A percentile compares a stretch with the other conserved stretches of the same genome.
phyloP scores from a whole-genome alignment of 176 grass and related monocot species.

The Neostapfia colusana region DNA sequence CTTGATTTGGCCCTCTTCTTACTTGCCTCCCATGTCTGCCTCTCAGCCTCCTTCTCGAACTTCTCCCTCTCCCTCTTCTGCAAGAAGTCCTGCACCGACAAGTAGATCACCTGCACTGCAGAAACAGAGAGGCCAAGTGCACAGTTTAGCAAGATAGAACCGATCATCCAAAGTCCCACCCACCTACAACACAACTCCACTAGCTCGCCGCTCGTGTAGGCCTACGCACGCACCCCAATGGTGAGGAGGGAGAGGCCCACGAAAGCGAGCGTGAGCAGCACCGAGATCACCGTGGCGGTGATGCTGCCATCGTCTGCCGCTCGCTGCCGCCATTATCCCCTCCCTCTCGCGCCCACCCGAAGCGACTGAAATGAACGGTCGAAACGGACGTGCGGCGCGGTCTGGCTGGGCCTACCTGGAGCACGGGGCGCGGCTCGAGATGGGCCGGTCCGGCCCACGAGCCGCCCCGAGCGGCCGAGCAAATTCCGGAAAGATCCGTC shows the following conservation, averaged over 20 bases:
- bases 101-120: conserved; percentile 61
- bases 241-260: conserved; percentile 62
- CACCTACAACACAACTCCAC: neutral
- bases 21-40: conserved; percentile 55
- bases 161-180: neutral
- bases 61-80: conserved; percentile 78
- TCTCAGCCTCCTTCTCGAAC: conserved; percentile 66
- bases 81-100: conserved; percentile 64
- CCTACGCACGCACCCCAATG: conserved; percentile 46
- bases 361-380: conserved; percentile 44
- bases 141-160: neutral
- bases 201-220: neutral
- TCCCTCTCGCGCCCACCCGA: conserved; percentile 29
- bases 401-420: conserved; percentile 16
- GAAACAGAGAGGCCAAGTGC: neutral
- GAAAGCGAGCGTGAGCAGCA: conserved; percentile 55
- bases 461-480: neutral
- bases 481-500: conserved; percentile 49
- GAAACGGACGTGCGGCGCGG: conserved; percentile 18
- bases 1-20: conserved; percentile 61
- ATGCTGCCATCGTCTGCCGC: conserved; percentile 47
- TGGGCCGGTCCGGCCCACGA: conserved; percentile 17
- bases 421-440: neutral
- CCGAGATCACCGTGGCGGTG: conserved; percentile 51
- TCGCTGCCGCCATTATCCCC: conserved; percentile 47